A percentile compares a stretch with the other conserved stretches of the same genome.
Conservation (phyloP, 2,329 filamentous ascomycete species). For the Alternaria postmessia region DNA sequence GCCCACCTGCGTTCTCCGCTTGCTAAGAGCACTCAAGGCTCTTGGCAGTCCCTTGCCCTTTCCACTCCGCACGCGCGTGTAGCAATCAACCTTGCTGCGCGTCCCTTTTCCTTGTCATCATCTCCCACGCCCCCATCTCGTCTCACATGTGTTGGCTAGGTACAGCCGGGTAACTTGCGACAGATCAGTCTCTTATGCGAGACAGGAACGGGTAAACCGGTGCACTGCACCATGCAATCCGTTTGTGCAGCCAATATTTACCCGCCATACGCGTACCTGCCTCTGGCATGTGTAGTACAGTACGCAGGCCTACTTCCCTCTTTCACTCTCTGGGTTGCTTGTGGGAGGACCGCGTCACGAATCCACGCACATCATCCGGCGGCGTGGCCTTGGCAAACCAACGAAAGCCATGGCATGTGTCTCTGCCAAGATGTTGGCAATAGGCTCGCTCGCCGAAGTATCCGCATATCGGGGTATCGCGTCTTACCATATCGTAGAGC, state of each 20-base stretch:
- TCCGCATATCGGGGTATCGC: background rate
- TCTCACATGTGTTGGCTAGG: slow-evolving; percentile 5
- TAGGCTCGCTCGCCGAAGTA: background rate
- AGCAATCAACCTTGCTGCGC: slow-evolving; percentile 1
- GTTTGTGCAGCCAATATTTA: background rate
- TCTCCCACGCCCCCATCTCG: background rate
- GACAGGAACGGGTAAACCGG: slow-evolving; percentile 1
- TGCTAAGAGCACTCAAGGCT: slow-evolving; percentile 19
- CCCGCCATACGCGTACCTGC: background rate
- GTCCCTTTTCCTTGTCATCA: slow-evolving; percentile 1
- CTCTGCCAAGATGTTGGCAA: slow-evolving; percentile 3
- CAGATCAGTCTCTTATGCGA: background rate
- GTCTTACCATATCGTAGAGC: background rate
- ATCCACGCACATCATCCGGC: background rate
- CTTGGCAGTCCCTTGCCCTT: slow-evolving; percentile 13
- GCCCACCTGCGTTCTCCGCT: slow-evolving; percentile 10
- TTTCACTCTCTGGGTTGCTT: background rate
- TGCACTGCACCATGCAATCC: background rate
- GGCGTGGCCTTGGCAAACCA: slow-evolving; percentile 7
- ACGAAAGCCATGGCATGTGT: slow-evolving; percentile 3
- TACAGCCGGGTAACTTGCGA: background rate
- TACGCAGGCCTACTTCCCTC: background rate
- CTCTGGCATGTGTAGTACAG: background rate
- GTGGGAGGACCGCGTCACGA: background rate
- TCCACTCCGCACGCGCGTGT: slow-evolving; percentile 8